Percentiles rank a stretch among this genome's conserved stretches.
phyloP scores from a whole-genome alignment of 179 eudicot species.

The Carnegiea gigantea region DNA sequence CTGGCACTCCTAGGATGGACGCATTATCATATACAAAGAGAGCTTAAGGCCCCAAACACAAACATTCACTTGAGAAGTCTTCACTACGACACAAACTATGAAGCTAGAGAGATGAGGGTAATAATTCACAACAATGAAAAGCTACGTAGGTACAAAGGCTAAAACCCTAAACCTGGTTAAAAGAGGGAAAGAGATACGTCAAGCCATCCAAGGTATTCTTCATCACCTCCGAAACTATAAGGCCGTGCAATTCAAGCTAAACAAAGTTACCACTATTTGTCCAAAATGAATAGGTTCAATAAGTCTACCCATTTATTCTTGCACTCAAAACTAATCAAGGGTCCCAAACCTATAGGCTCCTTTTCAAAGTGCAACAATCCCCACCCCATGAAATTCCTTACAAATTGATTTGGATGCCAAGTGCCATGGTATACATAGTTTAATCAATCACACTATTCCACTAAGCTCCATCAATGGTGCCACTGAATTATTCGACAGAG shows the following conservation, averaged over 20 bases:
- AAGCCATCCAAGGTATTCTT: neutral
- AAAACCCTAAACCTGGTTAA: neutral
- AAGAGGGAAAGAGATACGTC: too few relatives aligned
- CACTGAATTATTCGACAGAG: neutral
- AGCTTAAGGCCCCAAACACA: neutral
- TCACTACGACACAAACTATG: neutral
- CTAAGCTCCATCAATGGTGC: neutral
- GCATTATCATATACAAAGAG: neutral
- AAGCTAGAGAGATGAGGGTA: neutral
- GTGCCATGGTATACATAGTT: too few relatives aligned
- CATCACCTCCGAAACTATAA: neutral
- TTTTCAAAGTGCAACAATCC: too few relatives aligned
- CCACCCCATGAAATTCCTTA: too few relatives aligned
- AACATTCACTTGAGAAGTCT: neutral
- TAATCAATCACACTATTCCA: too few relatives aligned
- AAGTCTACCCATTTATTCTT: too few relatives aligned
- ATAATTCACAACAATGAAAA: neutral
- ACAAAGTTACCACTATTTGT: too few relatives aligned
- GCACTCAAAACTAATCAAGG: neutral
- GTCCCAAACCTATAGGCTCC: neutral
- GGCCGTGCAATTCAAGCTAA: neutral
- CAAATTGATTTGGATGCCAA: too few relatives aligned
- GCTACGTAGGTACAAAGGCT: neutral
- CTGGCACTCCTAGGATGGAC: too few relatives aligned
- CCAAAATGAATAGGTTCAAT: too few relatives aligned